Evolutionary conservation across 371 early-diverging fungal species (phyloP).

Genomic region (Mucor racemosus): DNA sequence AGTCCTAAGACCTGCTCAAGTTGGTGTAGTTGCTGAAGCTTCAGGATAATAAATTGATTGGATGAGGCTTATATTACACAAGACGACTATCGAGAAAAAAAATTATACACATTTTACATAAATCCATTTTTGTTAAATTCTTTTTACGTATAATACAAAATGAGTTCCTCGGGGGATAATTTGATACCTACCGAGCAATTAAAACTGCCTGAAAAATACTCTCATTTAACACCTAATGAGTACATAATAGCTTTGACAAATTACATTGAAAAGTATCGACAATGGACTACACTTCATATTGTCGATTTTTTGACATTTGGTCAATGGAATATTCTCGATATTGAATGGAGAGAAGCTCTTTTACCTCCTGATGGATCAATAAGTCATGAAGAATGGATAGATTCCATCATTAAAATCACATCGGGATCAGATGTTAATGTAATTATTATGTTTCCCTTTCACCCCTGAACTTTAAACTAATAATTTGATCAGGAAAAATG

Average conservation of each 20-base stretch:
- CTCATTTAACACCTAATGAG: slow-evolving; percentile 20
- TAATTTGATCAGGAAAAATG: slow-evolving; percentile 24
- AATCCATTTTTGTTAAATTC: not conserved
- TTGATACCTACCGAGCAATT: slow-evolving; percentile 9
- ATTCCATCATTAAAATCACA: slow-evolving; percentile 28
- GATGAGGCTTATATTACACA: not conserved
- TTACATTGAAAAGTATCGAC: slow-evolving; percentile 30
- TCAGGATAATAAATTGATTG: slow-evolving; percentile 4
- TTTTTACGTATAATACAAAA: not conserved
- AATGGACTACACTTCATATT: slow-evolving; percentile 46
- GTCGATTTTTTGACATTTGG: slow-evolving; percentile 50
- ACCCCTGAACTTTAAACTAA: not conserved
- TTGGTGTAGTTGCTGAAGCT: slow-evolving; percentile 77
- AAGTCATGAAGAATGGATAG: slow-evolving; percentile 20
- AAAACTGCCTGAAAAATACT: slow-evolving; percentile 18
- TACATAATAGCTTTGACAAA: slow-evolving; percentile 36
- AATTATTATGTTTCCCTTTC: not conserved
- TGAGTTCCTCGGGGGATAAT: not conserved
- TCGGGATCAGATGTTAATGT: slow-evolving; percentile 23
- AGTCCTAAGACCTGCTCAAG: slow-evolving; percentile 88
- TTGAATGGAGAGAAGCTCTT: slow-evolving; percentile 44
- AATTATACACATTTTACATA: not conserved
- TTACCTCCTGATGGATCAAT: slow-evolving; percentile 4
- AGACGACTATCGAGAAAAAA: not conserved
- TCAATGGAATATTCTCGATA: slow-evolving; percentile 43